phyloP scores from a whole-genome alignment of 495 filamentous ascomycete species.

The Neurospora hispaniola region DNA sequence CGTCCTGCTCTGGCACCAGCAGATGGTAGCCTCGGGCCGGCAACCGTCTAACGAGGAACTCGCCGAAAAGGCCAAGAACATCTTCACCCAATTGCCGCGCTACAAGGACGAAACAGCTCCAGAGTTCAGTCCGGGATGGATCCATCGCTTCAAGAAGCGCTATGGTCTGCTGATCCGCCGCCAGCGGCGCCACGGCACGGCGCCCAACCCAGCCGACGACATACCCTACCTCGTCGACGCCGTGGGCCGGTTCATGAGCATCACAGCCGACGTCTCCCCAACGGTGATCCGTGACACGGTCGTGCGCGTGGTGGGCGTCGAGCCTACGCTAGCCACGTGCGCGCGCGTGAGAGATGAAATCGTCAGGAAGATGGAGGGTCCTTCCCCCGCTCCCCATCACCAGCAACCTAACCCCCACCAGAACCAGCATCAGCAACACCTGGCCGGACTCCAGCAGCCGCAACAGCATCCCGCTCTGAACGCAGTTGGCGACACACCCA shows the following conservation, averaged over 20 bases:
- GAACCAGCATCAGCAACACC: conserved; percentile 6
- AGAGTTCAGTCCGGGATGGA: conserved; percentile 45
- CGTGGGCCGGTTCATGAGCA: conserved; percentile 37
- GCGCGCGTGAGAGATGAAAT: conserved; percentile 41
- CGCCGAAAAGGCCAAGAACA: conserved; percentile 40
- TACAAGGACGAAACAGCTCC: conserved; percentile 40
- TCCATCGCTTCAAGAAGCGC: conserved; percentile 44
- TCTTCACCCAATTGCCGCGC: conserved; percentile 37
- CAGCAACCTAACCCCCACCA: conserved; percentile 13
- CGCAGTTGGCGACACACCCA: conserved; percentile 9
- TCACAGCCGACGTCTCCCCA: conserved; percentile 35
- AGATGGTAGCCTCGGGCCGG: conserved; percentile 32
- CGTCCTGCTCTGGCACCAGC: conserved; percentile 40
- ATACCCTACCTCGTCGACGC: conserved; percentile 39
- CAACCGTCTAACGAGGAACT: conserved; percentile 42
- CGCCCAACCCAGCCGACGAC: conserved; percentile 33
- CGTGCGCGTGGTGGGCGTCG: conserved; percentile 35
- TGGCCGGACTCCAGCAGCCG: neutral
- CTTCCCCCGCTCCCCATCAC: conserved; percentile 1
- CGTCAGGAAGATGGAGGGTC: conserved; percentile 31
- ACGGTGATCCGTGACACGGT: conserved; percentile 36
- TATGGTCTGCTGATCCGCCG: conserved; percentile 39
- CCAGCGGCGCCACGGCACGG: conserved; percentile 34
- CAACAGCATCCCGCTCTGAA: neutral
- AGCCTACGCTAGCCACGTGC: conserved; percentile 34